These are phyloP conservation scores for Circinella umbellata DNA, from an alignment of 371 early-diverging fungal genomes.

Conservation along the genomic window DNA sequence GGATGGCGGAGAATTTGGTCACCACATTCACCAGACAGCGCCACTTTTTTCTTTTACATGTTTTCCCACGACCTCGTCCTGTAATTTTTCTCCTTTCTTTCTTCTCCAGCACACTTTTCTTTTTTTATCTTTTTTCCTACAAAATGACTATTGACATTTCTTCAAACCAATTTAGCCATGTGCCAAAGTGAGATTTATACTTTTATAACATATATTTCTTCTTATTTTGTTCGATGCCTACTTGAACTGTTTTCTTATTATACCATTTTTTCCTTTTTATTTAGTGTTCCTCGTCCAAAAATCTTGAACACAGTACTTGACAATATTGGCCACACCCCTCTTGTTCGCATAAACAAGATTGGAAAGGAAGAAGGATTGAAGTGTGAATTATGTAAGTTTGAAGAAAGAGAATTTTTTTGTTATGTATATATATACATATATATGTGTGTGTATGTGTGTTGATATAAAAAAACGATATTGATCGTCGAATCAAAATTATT, in stretches of 20 bases:
- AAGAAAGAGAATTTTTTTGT: neutral
- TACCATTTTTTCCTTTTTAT: neutral
- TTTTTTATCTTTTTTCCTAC: neutral
- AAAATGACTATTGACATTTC: conserved; percentile 13
- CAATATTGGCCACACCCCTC: conserved; percentile 96
- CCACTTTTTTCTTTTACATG: neutral
- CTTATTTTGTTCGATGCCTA: too few relatives aligned
- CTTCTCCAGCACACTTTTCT: neutral
- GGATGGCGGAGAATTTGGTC: neutral
- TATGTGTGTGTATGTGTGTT: too few relatives aligned
- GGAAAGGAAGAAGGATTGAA: conserved; percentile 85
- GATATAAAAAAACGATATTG: neutral
- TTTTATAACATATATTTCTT: neutral
- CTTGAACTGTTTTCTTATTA: neutral
- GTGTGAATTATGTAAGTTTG: conserved; percentile 89
- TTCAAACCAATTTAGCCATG: conserved; percentile 17
- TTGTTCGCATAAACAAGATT: conserved; percentile 89
- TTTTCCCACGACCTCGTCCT: conserved; percentile 6
- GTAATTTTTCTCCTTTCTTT: neutral
- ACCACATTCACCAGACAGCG: neutral
- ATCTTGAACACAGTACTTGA: conserved; percentile 83
- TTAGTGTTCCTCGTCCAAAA: conserved; percentile 59
- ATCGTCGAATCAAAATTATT: neutral
- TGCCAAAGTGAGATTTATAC: conserved; percentile 11
- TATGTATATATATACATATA: too few relatives aligned